Percentiles rank a stretch among this genome's conserved stretches.
Evolutionary conservation across 345 rosid genomes (phyloP).

Genomic region (Limnanthes douglasii): DNA sequence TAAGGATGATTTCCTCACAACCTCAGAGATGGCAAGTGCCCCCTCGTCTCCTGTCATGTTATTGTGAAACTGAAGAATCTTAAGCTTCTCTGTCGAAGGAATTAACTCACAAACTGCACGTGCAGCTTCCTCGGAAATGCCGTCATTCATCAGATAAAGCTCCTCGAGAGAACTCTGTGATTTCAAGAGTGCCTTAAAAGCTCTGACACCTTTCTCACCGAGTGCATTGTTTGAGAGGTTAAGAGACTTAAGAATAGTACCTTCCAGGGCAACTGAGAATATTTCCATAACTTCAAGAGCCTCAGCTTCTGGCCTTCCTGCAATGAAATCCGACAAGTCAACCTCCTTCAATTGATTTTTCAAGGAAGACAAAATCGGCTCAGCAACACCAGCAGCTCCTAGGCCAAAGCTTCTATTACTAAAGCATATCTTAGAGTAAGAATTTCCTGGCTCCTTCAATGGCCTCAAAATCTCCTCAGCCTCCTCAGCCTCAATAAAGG

Average conservation of each 20-base stretch:
- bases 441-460: constrained; percentile 34
- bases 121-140: constrained; percentile 91
- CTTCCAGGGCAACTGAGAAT: constrained; percentile 66
- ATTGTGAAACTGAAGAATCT: constrained; percentile 72
- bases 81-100: constrained; percentile 61
- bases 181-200: constrained; percentile 50
- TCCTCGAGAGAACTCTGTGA: constrained; percentile 68
- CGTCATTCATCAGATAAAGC: constrained; percentile 75
- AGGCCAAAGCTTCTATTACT: constrained; percentile 80
- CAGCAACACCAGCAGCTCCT: constrained; percentile 70
- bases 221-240: constrained; percentile 91
- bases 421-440: constrained; percentile 48
- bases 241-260: constrained; percentile 42
- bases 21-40: constrained; percentile 57
- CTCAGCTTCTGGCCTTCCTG: constrained; percentile 73
- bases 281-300: constrained; percentile 74
- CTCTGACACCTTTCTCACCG: constrained; percentile 87
- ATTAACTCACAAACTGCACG: constrained; percentile 61
- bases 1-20: constrained; percentile 31
- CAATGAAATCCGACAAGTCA: constrained; percentile 81
- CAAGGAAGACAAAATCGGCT: constrained; percentile 34
- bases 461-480: constrained; percentile 55
- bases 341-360: constrained; percentile 67
- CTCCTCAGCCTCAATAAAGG: constrained; percentile 68
- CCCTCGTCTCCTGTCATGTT: constrained; percentile 94